Conservation (phyloP, 108 stramenopile genomes). For the Mediolabrus comicus region DNA sequence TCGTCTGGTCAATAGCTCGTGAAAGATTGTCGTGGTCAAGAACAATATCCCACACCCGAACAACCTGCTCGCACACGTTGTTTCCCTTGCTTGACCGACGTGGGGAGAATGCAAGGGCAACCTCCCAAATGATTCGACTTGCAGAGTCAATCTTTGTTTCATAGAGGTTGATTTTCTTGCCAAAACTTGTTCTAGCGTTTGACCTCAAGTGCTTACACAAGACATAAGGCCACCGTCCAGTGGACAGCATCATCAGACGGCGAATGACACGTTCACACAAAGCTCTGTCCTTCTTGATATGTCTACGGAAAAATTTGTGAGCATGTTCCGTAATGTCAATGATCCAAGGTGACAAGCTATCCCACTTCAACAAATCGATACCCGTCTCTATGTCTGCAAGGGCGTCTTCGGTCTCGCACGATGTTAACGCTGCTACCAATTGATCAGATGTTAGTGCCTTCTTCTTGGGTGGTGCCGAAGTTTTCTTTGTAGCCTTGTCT, state of each 20-base stretch:
- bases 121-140: constrained; percentile 45
- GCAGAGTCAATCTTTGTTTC: constrained; percentile 45
- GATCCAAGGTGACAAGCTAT: constrained; percentile 27
- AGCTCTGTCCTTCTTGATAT: constrained; percentile 19
- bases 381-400: constrained; percentile 32
- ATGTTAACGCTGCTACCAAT: constrained; percentile 12
- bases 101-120: constrained; percentile 45
- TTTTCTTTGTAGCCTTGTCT: background rate
- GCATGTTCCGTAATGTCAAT: constrained; percentile 49
- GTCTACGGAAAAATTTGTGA: constrained; percentile 45
- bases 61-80: constrained; percentile 38
- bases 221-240: constrained; percentile 47
- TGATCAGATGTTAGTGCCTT: constrained; percentile 16
- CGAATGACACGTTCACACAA: constrained; percentile 45
- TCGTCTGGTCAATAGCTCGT: constrained; percentile 31
- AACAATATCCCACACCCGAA: constrained; percentile 54
- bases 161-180: constrained; percentile 29
- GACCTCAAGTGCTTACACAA: constrained; percentile 31
- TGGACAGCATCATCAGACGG: constrained; percentile 37
- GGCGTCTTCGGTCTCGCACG: constrained; percentile 26
- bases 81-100: constrained; percentile 21
- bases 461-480: background rate
- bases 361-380: constrained; percentile 37
- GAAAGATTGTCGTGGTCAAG: constrained; percentile 51
- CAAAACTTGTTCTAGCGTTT: background rate